Conservation (phyloP, 164 flowering plant genomes). For the Chloranthus sessilifolius region DNA sequence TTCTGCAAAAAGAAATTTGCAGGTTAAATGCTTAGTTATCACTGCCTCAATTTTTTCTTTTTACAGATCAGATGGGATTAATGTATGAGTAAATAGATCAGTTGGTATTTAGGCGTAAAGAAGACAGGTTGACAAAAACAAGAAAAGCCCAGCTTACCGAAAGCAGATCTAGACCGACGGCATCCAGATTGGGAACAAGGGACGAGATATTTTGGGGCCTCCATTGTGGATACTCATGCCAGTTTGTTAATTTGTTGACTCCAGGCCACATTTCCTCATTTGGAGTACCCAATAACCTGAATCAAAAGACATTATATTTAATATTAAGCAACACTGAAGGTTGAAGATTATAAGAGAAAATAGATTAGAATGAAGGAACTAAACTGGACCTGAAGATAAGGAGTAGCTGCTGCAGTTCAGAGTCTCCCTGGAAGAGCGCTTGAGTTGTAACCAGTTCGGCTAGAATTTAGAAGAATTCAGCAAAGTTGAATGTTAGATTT, state of each 20-base stretch:
- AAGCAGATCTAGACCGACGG: conserved; percentile 59
- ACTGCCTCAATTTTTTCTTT: too few relatives aligned
- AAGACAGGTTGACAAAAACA: too few relatives aligned
- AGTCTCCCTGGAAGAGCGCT: conserved; percentile 84
- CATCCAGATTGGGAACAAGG: conserved; percentile 63
- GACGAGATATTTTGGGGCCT: conserved; percentile 47
- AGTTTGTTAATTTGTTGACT: conserved; percentile 65
- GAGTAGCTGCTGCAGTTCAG: conserved; percentile 86
- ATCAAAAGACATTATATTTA: not conserved
- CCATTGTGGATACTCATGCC: conserved; percentile 97
- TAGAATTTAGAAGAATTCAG: conserved; percentile 14
- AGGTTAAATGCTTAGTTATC: too few relatives aligned
- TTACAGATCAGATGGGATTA: not conserved
- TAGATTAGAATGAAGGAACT: not conserved
- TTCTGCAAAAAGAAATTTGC: conserved; percentile 46
- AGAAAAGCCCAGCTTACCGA: conserved; percentile 31
- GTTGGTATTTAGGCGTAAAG: not conserved
- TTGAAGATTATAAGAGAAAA: not conserved
- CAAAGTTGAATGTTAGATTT: too few relatives aligned
- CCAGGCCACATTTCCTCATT: conserved; percentile 89
- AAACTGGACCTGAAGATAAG: conserved; percentile 75
- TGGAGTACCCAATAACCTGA: conserved; percentile 83
- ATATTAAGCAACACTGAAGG: not conserved
- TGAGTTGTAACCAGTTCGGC: conserved; percentile 83
- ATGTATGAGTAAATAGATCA: not conserved